A percentile compares a stretch with the other conserved stretches of the same genome.
phyloP scores from a whole-genome alignment of 2,329 filamentous ascomycete genomes.

The Colletotrichum chlorophyti region DNA sequence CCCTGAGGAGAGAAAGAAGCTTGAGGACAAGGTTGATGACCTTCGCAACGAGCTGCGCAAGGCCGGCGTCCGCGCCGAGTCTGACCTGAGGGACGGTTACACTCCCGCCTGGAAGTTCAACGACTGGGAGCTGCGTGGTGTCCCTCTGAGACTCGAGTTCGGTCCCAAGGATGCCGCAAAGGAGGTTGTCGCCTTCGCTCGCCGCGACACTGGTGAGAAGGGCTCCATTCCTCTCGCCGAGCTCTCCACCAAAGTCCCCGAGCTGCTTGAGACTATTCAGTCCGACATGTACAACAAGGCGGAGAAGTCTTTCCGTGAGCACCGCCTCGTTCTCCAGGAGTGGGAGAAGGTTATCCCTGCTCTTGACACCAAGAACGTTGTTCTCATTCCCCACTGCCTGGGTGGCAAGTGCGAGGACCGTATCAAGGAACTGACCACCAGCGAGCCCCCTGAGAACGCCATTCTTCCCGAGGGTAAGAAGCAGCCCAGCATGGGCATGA shows the following conservation, averaged over 20 bases:
- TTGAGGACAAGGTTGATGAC: slow-evolving; percentile 77
- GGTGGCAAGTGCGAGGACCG: slow-evolving; percentile 85
- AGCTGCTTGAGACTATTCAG: slow-evolving; percentile 90
- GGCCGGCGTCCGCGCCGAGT: slow-evolving; percentile 78
- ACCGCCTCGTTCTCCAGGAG: slow-evolving; percentile 80
- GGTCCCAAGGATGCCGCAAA: slow-evolving; percentile 93
- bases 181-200: slow-evolving; percentile 82
- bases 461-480: slow-evolving; percentile 59
- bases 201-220: slow-evolving; percentile 88
- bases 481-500: slow-evolving; percentile 69
- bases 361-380: slow-evolving; percentile 90
- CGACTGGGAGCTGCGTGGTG: slow-evolving; percentile 97
- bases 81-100: slow-evolving; percentile 89
- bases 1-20: slow-evolving; percentile 77
- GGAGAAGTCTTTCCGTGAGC: slow-evolving; percentile 77
- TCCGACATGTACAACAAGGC: slow-evolving; percentile 80
- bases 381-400: slow-evolving; percentile 90
- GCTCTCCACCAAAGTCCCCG: slow-evolving; percentile 75
- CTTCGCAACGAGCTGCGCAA: slow-evolving; percentile 74
- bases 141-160: slow-evolving; percentile 92
- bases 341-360: slow-evolving; percentile 94
- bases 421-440: slow-evolving; percentile 91
- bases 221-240: slow-evolving; percentile 78
- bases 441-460: slow-evolving; percentile 54
- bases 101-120: slow-evolving; percentile 98